These are phyloP conservation scores for Leccinum solheimii DNA, from an alignment of 1,284 basidiomycete species.

Conservation along the genomic window DNA sequence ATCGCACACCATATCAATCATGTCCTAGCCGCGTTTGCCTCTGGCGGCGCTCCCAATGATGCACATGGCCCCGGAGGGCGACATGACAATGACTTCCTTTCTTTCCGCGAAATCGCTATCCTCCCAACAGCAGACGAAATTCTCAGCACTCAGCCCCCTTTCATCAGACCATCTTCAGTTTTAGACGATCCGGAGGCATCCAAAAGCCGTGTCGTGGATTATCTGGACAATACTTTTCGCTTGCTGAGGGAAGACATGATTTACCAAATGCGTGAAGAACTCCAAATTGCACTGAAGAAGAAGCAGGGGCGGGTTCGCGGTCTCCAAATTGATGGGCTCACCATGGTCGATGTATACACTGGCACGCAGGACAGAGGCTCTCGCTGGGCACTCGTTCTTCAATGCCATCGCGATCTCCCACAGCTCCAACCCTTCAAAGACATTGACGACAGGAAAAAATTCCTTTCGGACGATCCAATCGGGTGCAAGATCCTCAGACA, in stretches of 20 bases:
- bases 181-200: conserved; percentile 46
- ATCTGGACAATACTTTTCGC: conserved; percentile 66
- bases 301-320: conserved; percentile 51
- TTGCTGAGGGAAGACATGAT: conserved; percentile 68
- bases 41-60: conserved; percentile 18
- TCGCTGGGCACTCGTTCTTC: conserved; percentile 52
- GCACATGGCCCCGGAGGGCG: conserved; percentile 49
- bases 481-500: conserved; percentile 47
- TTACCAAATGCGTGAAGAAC: conserved; percentile 61
- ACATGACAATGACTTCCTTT: conserved; percentile 63
- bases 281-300: conserved; percentile 45
- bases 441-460: conserved; percentile 37
- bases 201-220: conserved; percentile 41
- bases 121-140: conserved; percentile 64
- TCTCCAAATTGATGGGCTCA: conserved; percentile 43
- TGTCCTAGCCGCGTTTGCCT: conserved; percentile 34
- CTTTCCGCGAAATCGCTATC: conserved; percentile 58
- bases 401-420: conserved; percentile 44
- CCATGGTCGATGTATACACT: conserved; percentile 40
- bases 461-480: conserved; percentile 40
- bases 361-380: conserved; percentile 37
- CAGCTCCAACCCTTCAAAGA: conserved; percentile 38
- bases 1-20: conserved; percentile 47
- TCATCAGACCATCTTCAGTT: conserved; percentile 44
- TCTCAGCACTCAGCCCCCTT: conserved; percentile 44